Evolutionary conservation across 2,329 filamentous ascomycete species (phyloP).

Genomic region (Sporothrix schenckii): DNA sequence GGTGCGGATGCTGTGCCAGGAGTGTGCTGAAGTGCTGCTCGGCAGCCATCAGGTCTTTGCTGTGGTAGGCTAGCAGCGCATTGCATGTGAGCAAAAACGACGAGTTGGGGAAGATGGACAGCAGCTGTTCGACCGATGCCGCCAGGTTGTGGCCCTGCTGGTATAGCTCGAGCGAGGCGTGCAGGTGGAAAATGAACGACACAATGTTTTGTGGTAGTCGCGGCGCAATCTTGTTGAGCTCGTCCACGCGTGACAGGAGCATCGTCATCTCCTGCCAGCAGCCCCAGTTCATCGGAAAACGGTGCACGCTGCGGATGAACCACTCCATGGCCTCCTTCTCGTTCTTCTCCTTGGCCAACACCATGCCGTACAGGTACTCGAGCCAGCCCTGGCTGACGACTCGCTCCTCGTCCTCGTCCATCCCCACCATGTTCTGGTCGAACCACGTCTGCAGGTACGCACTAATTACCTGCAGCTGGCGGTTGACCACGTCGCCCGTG

Average conservation of each 20-base stretch:
- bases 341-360: constrained; percentile 88
- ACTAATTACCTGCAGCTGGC: constrained; percentile 76
- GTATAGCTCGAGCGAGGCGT: constrained; percentile 89
- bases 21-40: constrained; percentile 74
- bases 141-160: constrained; percentile 78
- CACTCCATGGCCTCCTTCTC: constrained; percentile 81
- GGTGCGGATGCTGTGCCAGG: constrained; percentile 71
- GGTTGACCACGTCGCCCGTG: constrained; percentile 79
- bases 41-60: constrained; percentile 73
- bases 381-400: constrained; percentile 83
- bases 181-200: constrained; percentile 89
- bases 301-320: constrained; percentile 83
- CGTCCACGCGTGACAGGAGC: constrained; percentile 76
- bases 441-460: constrained; percentile 83
- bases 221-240: constrained; percentile 73
- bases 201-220: constrained; percentile 87
- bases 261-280: constrained; percentile 92
- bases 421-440: constrained; percentile 54
- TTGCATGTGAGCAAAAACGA: constrained; percentile 89
- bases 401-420: constrained; percentile 60
- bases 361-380: constrained; percentile 88
- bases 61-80: constrained; percentile 85
- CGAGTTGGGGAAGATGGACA: constrained; percentile 82
- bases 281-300: constrained; percentile 95
- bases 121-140: constrained; percentile 73